phyloP scores from a whole-genome alignment of 768 basidiomycete genomes.

The Rhodotorula paludigena region DNA sequence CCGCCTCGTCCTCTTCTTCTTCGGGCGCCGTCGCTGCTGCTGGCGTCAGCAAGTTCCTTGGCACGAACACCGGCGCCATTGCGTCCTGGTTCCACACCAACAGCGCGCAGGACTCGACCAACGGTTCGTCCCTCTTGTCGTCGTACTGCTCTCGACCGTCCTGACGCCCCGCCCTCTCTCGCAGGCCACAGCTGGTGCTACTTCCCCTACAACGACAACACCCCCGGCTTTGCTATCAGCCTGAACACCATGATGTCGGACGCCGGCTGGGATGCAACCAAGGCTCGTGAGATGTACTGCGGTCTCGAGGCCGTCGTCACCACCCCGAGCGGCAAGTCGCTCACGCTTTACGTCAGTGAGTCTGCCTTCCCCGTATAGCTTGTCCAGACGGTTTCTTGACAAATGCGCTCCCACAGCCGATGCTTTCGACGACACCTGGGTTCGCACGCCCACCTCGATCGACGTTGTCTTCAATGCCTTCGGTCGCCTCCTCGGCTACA shows the following conservation, averaged over 20 bases:
- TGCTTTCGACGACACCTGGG: constrained; percentile 40
- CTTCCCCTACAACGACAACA: constrained; percentile 28
- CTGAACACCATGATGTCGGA: constrained; percentile 37
- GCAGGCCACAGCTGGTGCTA: constrained; percentile 30
- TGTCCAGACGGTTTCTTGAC: not conserved
- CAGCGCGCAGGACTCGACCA: constrained; percentile 32
- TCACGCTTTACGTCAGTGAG: constrained; percentile 18
- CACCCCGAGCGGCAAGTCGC: constrained; percentile 26
- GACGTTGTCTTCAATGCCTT: constrained; percentile 34
- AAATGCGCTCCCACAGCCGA: constrained; percentile 13
- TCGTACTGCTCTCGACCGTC: not conserved
- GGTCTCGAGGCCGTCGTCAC: constrained; percentile 37
- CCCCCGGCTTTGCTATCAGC: constrained; percentile 37
- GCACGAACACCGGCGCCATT: constrained; percentile 21
- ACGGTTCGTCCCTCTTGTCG: constrained; percentile 7
- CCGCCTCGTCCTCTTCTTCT: not conserved
- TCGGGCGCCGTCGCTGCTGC: not conserved
- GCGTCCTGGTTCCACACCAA: constrained; percentile 39
- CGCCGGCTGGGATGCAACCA: constrained; percentile 20
- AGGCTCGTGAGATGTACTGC: constrained; percentile 37
- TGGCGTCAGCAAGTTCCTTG: not conserved
- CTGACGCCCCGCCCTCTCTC: no score
- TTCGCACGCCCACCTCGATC: constrained; percentile 25
- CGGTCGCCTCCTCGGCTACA: constrained; percentile 19
- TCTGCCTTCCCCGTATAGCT: not conserved